Conservation (phyloP, 2,329 filamentous ascomycete species). For the Cladophialophora immunda region DNA sequence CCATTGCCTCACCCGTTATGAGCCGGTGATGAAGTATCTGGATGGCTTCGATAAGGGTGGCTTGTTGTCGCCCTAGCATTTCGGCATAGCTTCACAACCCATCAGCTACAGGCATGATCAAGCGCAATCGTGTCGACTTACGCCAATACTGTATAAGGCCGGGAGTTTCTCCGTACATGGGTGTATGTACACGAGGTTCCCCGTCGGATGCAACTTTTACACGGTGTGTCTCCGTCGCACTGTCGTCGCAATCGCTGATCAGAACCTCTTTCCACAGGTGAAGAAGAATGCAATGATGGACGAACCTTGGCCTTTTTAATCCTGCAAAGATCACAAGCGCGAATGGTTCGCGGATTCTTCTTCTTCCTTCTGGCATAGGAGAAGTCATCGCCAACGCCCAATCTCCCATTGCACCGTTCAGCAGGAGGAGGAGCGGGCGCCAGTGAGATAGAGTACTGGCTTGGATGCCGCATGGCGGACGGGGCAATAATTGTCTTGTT, state of each 20-base stretch:
- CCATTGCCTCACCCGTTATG: background rate
- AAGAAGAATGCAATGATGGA: background rate
- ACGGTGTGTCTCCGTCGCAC: slow-evolving; percentile 3
- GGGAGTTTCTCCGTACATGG: slow-evolving; percentile 1
- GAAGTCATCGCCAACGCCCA: background rate
- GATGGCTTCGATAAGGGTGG: background rate
- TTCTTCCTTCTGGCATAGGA: background rate
- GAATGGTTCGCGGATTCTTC: background rate
- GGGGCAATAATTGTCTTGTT: background rate
- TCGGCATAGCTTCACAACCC: background rate
- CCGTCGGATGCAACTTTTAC: background rate
- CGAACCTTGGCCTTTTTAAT: slow-evolving; percentile 2
- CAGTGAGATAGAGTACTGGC: background rate
- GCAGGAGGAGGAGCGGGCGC: background rate
- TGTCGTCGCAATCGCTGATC: background rate
- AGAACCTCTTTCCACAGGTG: background rate
- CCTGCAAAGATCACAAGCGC: slow-evolving; percentile 2
- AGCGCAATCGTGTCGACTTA: background rate
- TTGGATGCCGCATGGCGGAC: background rate
- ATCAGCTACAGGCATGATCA: background rate
- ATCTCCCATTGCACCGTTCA: background rate
- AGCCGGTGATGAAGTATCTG: slow-evolving; percentile 3
- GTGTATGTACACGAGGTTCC: slow-evolving; percentile 3
- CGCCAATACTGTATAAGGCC: background rate
- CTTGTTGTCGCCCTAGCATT: slow-evolving; percentile 3